A percentile compares a stretch with the other conserved stretches of the same genome.
Conservation (phyloP, 2,329 filamentous ascomycete genomes). For the Hymenoscyphus linearis region DNA sequence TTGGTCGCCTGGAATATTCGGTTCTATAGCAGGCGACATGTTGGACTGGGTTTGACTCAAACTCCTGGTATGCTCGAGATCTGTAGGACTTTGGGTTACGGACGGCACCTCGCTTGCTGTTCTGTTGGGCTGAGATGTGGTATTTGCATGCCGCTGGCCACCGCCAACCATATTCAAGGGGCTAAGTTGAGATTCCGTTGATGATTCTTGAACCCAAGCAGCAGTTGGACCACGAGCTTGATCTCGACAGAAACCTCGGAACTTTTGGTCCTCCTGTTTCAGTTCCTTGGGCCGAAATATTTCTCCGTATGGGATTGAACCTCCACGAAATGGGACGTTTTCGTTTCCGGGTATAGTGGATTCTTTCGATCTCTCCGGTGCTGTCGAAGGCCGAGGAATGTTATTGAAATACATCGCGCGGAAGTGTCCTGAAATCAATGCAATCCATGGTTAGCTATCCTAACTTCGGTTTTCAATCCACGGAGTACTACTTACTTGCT, state of each 20-base stretch:
- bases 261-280: background rate
- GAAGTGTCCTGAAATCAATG: background rate
- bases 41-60: background rate
- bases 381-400: background rate
- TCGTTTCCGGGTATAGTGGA: background rate
- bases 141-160: background rate
- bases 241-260: background rate
- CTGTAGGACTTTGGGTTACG: background rate
- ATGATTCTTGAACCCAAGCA: background rate
- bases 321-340: background rate
- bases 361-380: background rate
- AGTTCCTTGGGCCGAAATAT: background rate
- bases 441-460: background rate
- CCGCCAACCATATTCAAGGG: background rate
- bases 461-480: background rate
- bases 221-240: background rate
- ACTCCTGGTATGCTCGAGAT: background rate
- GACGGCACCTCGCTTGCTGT: background rate
- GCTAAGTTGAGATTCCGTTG: background rate
- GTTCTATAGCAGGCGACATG: background rate
- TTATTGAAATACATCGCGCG: background rate
- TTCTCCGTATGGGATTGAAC: background rate
- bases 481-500: background rate
- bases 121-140: background rate
- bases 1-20: background rate